These are phyloP conservation scores for Tilletia indica DNA, from an alignment of 1,284 basidiomycete genomes.

Conservation along the genomic window DNA sequence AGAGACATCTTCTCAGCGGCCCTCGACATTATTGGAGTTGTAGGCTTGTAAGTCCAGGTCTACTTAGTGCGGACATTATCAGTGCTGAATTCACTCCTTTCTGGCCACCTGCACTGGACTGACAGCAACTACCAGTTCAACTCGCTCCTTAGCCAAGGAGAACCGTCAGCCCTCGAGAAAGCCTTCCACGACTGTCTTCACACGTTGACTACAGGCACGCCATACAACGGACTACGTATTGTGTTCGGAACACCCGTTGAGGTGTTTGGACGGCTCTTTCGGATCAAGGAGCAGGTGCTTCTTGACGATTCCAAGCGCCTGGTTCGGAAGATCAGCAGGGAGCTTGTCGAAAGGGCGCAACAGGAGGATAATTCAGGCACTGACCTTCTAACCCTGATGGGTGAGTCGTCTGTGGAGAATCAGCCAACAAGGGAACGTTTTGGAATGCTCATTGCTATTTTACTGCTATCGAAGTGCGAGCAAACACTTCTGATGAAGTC, in stretches of 20 bases:
- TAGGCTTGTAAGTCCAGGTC: not conserved
- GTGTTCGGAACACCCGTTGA: not conserved
- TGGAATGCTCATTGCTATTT: too few relatives aligned
- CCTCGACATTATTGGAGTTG: conserved; percentile 1
- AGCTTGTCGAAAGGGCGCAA: conserved; percentile 10
- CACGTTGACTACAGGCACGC: not conserved
- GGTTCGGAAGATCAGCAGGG: not conserved
- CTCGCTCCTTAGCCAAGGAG: not conserved
- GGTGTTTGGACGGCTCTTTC: not conserved
- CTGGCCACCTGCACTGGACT: not conserved
- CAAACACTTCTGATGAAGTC: conserved; percentile 10
- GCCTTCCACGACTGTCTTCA: conserved; percentile 10
- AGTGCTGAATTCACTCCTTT: not conserved
- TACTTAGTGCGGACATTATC: not conserved
- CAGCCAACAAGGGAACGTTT: too few relatives aligned
- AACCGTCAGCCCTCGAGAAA: not conserved
- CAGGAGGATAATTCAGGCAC: not conserved
- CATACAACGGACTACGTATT: not conserved
- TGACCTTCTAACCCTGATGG: conserved; percentile 11
- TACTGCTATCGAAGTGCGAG: not conserved
- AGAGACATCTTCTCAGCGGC: not conserved
- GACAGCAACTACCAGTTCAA: conserved; percentile 13
- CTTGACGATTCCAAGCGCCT: not conserved
- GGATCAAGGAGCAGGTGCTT: not conserved
- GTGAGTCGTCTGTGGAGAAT: not conserved